These are phyloP conservation scores for Madurella mycetomatis DNA, from an alignment of 2,329 filamentous ascomycete genomes.

Conservation along the genomic window DNA sequence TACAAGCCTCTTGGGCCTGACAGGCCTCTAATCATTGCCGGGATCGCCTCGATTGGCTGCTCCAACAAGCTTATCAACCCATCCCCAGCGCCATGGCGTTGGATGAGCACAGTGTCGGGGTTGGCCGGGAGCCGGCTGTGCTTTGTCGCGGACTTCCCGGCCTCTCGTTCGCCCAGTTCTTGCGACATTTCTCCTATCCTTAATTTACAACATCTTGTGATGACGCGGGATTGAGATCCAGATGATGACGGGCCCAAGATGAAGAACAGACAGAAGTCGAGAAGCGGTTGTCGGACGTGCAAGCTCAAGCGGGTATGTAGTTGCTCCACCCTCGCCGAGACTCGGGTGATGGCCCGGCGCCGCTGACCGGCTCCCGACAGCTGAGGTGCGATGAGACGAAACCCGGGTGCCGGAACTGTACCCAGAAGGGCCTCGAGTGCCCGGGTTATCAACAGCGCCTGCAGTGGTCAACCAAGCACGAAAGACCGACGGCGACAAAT, in stretches of 20 bases:
- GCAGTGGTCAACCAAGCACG: conserved; percentile 30
- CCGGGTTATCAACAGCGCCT: conserved; percentile 28
- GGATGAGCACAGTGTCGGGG: background rate
- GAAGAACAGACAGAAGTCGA: conserved; percentile 29
- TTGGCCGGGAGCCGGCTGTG: background rate
- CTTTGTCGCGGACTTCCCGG: background rate
- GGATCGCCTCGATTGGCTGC: conserved; percentile 19
- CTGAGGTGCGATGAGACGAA: conserved; percentile 29
- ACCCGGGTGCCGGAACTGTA: conserved; percentile 26
- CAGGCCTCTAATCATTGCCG: conserved; percentile 13
- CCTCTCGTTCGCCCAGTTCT: background rate
- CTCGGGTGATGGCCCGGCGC: too few relatives aligned
- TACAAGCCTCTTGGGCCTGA: background rate
- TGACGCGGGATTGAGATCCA: background rate
- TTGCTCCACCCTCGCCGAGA: background rate
- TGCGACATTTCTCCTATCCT: conserved; percentile 8
- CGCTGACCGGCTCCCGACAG: conserved; percentile 17
- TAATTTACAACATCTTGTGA: background rate
- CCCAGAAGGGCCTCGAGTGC: conserved; percentile 25
- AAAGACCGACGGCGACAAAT: conserved; percentile 17
- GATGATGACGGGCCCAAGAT: conserved; percentile 14
- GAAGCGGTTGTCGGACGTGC: conserved; percentile 28
- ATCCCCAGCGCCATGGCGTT: conserved; percentile 5
- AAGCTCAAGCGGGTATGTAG: conserved; percentile 26
- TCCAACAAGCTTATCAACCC: conserved; percentile 11